phyloP scores from a whole-genome alignment of 768 basidiomycete genomes.

The Coprinopsis strossmayeri region DNA sequence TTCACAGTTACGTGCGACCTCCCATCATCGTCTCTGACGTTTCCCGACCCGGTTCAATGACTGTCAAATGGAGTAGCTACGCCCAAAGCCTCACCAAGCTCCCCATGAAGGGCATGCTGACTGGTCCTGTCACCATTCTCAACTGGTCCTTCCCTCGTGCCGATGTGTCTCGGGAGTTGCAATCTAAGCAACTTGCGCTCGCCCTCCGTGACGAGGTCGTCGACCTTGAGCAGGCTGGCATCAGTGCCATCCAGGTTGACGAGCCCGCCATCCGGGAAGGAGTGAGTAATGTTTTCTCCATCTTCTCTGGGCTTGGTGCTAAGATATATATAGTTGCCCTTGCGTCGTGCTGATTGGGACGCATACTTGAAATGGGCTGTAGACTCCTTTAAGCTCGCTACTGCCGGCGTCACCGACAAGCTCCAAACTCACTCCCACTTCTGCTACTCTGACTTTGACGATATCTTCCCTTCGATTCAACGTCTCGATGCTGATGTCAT shows the following conservation, averaged over 20 bases:
- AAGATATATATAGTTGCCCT: conserved; percentile 61
- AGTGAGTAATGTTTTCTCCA: conserved; percentile 36
- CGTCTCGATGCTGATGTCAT: conserved; percentile 98
- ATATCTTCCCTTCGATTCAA: conserved; percentile 97
- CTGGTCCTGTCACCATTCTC: conserved; percentile 96
- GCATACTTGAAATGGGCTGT: conserved; percentile 97
- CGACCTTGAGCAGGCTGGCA: conserved; percentile 95
- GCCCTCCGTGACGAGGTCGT: conserved; percentile 97
- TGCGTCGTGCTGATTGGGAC: conserved; percentile 95
- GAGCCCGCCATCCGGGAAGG: conserved; percentile 99
- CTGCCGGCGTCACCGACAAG: conserved; percentile 89
- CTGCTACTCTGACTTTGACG: conserved; percentile 98
- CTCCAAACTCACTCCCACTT: conserved; percentile 99
- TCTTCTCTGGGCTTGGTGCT: conserved; percentile 11
- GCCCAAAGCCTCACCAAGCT: conserved; percentile 89
- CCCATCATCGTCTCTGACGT: conserved; percentile 98
- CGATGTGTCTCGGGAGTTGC: conserved; percentile 91
- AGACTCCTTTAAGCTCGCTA: conserved; percentile 96
- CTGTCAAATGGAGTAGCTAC: conserved; percentile 94
- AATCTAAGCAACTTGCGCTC: conserved; percentile 97
- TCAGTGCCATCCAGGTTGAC: conserved; percentile 98
- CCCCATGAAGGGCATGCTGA: conserved; percentile 99
- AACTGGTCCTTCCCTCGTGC: conserved; percentile 99
- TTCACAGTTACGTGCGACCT: conserved; percentile 83
- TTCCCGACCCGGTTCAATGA: conserved; percentile 88